These are phyloP conservation scores for Pythium vanterpoolii DNA, from an alignment of 352 stramenopile species.

Conservation along the genomic window DNA sequence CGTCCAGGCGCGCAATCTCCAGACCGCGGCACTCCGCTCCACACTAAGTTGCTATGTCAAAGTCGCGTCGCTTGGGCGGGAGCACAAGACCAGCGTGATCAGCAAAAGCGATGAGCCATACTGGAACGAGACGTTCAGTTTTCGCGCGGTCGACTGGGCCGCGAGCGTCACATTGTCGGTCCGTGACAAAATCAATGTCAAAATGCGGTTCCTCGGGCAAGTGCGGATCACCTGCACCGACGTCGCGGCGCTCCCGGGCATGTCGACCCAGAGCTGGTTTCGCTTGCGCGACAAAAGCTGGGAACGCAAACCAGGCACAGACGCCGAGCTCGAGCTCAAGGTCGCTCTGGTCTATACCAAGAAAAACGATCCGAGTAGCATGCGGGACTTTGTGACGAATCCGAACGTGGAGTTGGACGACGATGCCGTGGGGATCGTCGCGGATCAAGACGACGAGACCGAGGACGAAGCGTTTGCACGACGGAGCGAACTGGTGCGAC, in stretches of 20 bases:
- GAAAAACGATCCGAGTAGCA: conserved; percentile 46
- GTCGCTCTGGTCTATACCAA: conserved; percentile 62
- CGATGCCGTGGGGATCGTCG: conserved; percentile 30
- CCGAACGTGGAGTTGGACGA: conserved; percentile 20
- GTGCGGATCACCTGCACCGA: conserved; percentile 52
- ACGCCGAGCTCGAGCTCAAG: conserved; percentile 57
- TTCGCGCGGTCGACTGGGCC: conserved; percentile 65
- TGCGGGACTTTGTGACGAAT: conserved; percentile 12
- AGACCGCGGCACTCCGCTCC: conserved; percentile 40
- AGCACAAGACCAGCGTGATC: conserved; percentile 73
- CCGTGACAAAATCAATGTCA: conserved; percentile 67
- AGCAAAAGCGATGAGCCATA: conserved; percentile 54
- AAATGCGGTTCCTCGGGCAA: conserved; percentile 70
- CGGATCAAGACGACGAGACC: conserved; percentile 76
- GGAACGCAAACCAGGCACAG: conserved; percentile 30
- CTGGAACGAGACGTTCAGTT: conserved; percentile 79
- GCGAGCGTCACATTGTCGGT: conserved; percentile 61
- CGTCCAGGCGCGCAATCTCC: conserved; percentile 54
- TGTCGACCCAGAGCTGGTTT: conserved; percentile 63
- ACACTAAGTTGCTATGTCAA: conserved; percentile 77
- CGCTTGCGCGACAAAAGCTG: conserved; percentile 44
- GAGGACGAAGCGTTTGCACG: conserved; percentile 51
- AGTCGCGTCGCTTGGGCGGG: conserved; percentile 51
- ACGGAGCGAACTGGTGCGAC: conserved; percentile 38
- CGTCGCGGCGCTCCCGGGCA: conserved; percentile 49